Evolutionary conservation across 257 asterid species (phyloP), one percentile per base, ranked within the genome.

Genomic region (Hygrophila difformis): DNA sequence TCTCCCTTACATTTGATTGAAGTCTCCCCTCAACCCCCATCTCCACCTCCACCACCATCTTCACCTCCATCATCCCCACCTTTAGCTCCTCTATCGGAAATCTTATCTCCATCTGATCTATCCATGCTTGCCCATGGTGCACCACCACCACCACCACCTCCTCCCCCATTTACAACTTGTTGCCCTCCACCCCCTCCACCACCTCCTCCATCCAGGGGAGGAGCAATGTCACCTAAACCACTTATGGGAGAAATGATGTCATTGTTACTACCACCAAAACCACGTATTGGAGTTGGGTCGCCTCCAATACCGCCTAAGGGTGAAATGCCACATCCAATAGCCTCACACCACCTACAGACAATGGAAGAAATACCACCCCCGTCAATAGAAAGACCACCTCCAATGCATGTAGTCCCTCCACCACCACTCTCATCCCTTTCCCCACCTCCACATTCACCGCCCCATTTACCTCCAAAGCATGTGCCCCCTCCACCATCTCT

Each of bases 401-500:
- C 31, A 26, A 26, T 8, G 7, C 31, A 26, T 26, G 1, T 2
- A 7, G 16, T 12, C 11, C 66, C 82, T 12, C 56, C 66, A 6
- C 37, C 2, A 10, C 37, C 37, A 24, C 29, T 24, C 5, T 7
- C 29, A 24, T 0, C 66, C 73, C 66, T 55, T 8, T 67, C 65
- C 3, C 69, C 62, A 6, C 55, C 56, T 22, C 21, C 35, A 2
- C 45, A 4, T 15, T 57, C 71, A 12, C 39, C 51, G 21, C 61
- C 64, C 6, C 51, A 41, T 14, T 62, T 48, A 8, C 62, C 12
- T 40, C 36, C 44, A n/a, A 6, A 3, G 31, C 44, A 67, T 18
- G 31, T 46, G 35, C 43, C 70, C 0, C 63, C 79, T 3, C 63
- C 72, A 1, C 75, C 91, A 5, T 0, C 31, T 26, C 31, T 8